A percentile compares a stretch with the other conserved stretches of the same genome.
Conservation (phyloP, 1,139 yeast genomes). For the Yamadazyma diospyri region DNA sequence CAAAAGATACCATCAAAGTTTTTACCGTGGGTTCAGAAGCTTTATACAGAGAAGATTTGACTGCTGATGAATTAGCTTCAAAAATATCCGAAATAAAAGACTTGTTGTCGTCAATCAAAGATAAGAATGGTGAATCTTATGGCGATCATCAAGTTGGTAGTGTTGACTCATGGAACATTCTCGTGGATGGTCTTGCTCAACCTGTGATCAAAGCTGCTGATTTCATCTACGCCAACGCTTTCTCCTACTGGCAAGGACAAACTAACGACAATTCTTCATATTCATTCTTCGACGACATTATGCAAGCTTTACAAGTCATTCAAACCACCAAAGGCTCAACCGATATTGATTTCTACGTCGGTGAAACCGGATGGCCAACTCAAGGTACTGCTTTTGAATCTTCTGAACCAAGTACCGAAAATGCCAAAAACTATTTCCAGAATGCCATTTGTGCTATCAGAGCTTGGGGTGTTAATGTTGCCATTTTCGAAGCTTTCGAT, state of each 20-base stretch:
- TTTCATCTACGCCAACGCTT: constrained; percentile 86
- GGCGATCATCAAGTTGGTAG: constrained; percentile 76
- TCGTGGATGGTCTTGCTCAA: constrained; percentile 71
- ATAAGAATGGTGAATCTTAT: constrained; percentile 78
- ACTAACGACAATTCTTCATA: constrained; percentile 73
- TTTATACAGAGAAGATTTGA: constrained; percentile 77
- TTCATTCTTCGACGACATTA: constrained; percentile 91
- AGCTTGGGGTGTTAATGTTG: constrained; percentile 92
- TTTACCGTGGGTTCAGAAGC: constrained; percentile 92
- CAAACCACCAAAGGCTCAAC: constrained; percentile 83
- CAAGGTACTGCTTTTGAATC: constrained; percentile 70
- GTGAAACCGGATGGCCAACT: constrained; percentile 99
- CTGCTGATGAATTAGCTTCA: constrained; percentile 64
- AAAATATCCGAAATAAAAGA: constrained; percentile 58
- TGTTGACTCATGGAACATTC: constrained; percentile 92
- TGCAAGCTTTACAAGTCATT: constrained; percentile 89
- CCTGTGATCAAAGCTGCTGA: constrained; percentile 79
- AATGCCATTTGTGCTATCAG: constrained; percentile 88
- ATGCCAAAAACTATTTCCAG: constrained; percentile 81
- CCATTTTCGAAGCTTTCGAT: constrained; percentile 91
- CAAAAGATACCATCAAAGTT: constrained; percentile 63
- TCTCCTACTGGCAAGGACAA: constrained; percentile 99
- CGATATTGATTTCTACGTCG: constrained; percentile 87
- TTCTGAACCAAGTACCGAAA: constrained; percentile 63
- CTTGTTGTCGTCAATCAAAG: constrained; percentile 57